phyloP scores from a whole-genome alignment of 768 basidiomycete species.

The Galerina sulciceps region DNA sequence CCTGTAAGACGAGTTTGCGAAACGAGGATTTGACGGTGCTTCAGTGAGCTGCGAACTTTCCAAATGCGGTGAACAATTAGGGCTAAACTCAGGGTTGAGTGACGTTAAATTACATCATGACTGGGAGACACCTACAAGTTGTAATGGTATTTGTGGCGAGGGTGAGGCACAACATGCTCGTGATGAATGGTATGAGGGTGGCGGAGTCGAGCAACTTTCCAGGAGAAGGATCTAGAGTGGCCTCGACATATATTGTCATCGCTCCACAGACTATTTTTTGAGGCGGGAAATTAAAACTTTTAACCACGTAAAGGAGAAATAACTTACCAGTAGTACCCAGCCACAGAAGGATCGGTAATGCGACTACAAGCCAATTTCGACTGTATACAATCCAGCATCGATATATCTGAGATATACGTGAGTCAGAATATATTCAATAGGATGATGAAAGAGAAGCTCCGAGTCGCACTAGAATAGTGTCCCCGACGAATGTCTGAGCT shows the following conservation, averaged over 20 bases:
- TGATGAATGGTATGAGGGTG: conserved; percentile 38
- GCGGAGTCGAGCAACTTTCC: conserved; percentile 31
- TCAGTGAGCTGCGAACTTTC: conserved; percentile 31
- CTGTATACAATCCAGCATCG: conserved; percentile 43
- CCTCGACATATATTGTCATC: conserved; percentile 36
- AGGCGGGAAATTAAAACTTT: not conserved
- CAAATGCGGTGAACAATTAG: conserved; percentile 43
- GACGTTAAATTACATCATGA: not conserved
- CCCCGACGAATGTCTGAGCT: conserved; percentile 46
- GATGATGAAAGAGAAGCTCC: not conserved
- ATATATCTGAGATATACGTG: conserved; percentile 32
- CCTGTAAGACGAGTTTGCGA: conserved; percentile 28
- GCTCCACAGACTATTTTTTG: conserved; percentile 33
- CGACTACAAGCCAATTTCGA: conserved; percentile 33
- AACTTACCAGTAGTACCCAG: conserved; percentile 37
- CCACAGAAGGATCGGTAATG: conserved; percentile 36
- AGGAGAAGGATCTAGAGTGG: conserved; percentile 26
- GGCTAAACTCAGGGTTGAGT: conserved; percentile 22
- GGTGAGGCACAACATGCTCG: conserved; percentile 38
- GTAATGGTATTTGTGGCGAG: conserved; percentile 40
- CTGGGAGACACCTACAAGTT: conserved; percentile 31
- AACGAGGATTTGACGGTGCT: conserved; percentile 21
- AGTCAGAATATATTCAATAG: not conserved
- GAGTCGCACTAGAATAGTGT: conserved; percentile 45
- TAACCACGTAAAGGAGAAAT: not conserved